These are phyloP conservation scores for Eutrema yunnanense DNA, from an alignment of 345 rosid species.

Conservation along the genomic window DNA sequence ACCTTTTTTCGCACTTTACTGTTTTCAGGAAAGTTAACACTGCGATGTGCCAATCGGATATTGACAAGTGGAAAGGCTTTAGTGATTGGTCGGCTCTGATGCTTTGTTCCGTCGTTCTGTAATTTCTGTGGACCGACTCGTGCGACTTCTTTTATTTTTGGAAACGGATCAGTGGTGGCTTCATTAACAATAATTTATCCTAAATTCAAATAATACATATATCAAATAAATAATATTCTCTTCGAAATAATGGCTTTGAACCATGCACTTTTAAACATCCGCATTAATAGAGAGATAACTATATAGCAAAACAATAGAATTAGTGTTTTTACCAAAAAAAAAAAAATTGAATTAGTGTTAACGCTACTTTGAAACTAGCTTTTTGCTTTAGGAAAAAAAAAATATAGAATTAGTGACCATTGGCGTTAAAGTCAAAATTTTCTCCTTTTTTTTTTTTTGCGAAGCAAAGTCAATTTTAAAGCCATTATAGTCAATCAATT, in stretches of 20 bases:
- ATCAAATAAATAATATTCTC: no score
- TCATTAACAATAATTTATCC: neutral
- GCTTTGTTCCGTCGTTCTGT: neutral
- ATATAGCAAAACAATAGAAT: no score
- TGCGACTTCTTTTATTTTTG: neutral
- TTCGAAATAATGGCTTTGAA: neutral
- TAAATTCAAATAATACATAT: no score
- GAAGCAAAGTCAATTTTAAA: no score
- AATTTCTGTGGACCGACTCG: neutral
- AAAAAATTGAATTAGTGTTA: no score
- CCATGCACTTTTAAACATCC: neutral
- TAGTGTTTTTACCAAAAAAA: no score
- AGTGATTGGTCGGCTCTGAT: conserved; percentile 6
- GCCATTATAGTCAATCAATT: no score
- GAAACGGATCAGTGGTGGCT: neutral
- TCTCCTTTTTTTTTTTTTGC: no score
- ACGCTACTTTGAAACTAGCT: no score
- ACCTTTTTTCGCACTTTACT: neutral
- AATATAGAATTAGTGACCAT: no score
- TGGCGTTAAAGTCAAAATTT: no score
- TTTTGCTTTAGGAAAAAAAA: no score
- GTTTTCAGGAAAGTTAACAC: neutral
- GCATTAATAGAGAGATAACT: neutral
- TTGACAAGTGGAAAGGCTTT: neutral
- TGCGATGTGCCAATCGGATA: neutral